Evolutionary conservation across 2,329 filamentous ascomycete genomes (phyloP).

Genomic region (Neocucurbitaria cava): DNA sequence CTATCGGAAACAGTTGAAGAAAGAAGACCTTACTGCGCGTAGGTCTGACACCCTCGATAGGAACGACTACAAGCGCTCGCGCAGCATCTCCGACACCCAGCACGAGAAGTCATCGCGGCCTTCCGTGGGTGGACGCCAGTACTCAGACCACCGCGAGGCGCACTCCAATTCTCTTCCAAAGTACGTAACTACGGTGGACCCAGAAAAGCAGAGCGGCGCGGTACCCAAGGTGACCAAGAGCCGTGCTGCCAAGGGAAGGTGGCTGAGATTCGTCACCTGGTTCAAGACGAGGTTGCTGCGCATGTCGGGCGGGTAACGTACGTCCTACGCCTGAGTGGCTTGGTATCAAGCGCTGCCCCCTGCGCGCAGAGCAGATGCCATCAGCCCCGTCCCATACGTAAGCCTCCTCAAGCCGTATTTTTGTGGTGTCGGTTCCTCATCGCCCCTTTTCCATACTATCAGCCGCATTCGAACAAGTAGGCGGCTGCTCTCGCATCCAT

Average conservation of each 20-base stretch:
- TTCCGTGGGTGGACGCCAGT: slow-evolving; percentile 46
- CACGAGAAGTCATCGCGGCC: slow-evolving; percentile 40
- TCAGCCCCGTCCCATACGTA: neutral
- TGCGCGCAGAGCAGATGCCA: neutral
- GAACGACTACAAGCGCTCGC: slow-evolving; percentile 33
- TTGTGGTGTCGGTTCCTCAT: neutral
- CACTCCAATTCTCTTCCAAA: slow-evolving; percentile 47
- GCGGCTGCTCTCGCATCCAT: neutral
- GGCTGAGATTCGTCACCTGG: slow-evolving; percentile 65
- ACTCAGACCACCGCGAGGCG: slow-evolving; percentile 45
- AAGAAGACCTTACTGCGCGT: slow-evolving; percentile 49
- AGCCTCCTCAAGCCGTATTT: neutral
- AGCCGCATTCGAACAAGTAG: neutral
- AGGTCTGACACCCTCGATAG: slow-evolving; percentile 49
- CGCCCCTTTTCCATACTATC: neutral
- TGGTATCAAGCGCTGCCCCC: neutral
- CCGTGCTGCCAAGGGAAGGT: slow-evolving; percentile 51
- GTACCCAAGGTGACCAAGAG: slow-evolving; percentile 42
- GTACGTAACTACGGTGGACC: slow-evolving; percentile 34
- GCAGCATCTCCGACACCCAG: slow-evolving; percentile 40
- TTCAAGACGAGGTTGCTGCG: slow-evolving; percentile 62
- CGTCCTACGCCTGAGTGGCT: neutral
- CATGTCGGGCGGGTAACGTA: slow-evolving; percentile 40
- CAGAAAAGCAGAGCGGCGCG: slow-evolving; percentile 36
- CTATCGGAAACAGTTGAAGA: slow-evolving; percentile 53